Conservation (phyloP, 208 protist genomes). For the Acanthamoeba royreba region DNA sequence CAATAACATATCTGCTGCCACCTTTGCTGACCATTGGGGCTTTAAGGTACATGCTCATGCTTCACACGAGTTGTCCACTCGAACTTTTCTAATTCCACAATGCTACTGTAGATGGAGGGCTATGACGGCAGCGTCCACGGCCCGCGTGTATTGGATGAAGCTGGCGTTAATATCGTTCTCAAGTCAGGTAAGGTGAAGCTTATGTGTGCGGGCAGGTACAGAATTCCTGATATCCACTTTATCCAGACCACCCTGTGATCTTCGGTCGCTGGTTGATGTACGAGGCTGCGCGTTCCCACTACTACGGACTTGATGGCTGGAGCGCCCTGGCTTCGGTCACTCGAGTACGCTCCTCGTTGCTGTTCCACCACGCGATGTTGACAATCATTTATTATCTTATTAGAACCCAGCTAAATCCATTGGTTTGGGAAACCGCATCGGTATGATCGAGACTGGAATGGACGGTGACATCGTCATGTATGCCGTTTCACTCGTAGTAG, state of each 20-base stretch:
- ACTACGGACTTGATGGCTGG: constrained; percentile 47
- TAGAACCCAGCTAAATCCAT: constrained; percentile 37
- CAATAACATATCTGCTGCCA: constrained; percentile 47
- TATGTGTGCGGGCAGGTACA: too few relatives aligned
- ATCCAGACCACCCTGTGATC: constrained; percentile 62
- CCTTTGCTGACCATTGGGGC: constrained; percentile 62
- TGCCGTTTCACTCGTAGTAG: not conserved
- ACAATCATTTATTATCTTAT: not conserved
- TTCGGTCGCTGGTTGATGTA: constrained; percentile 15
- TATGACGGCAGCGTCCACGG: constrained; percentile 55
- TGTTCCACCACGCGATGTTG: not conserved
- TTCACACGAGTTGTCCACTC: not conserved
- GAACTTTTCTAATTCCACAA: not conserved
- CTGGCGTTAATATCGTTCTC: constrained; percentile 27
- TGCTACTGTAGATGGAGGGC: constrained; percentile 24
- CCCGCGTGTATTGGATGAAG: constrained; percentile 30
- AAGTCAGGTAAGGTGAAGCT: too few relatives aligned
- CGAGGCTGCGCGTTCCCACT: constrained; percentile 50
- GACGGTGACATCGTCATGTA: constrained; percentile 62
- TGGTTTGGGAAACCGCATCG: constrained; percentile 39
- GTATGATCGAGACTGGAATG: constrained; percentile 22
- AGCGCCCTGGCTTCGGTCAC: constrained; percentile 39
- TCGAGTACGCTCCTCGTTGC: not conserved
- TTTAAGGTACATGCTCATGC: constrained; percentile 46
- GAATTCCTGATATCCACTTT: constrained; percentile 4